A percentile compares a stretch with the other conserved stretches of the same genome.
Evolutionary conservation across 768 basidiomycete genomes (phyloP).

Genomic region (Solioccasus polychromus): DNA sequence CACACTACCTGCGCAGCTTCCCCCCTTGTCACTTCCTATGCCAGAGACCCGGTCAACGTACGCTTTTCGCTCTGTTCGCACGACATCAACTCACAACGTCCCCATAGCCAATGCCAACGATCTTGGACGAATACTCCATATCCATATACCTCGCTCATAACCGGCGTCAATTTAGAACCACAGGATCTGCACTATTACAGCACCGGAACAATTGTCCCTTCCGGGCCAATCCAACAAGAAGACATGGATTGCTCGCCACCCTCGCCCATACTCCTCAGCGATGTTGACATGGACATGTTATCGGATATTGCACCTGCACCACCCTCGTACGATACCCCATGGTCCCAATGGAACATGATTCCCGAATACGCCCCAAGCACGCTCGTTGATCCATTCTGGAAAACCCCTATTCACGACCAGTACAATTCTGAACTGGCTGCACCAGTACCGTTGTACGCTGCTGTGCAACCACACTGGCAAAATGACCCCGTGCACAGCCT

Average conservation of each 20-base stretch:
- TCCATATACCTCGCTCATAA: background rate
- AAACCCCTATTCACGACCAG: background rate
- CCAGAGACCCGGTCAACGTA: background rate
- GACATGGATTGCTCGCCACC: conserved; percentile 13
- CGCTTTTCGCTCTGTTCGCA: background rate
- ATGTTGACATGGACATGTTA: conserved; percentile 13
- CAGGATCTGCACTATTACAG: background rate
- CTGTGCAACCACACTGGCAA: background rate
- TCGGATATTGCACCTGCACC: background rate
- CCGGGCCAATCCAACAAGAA: conserved; percentile 1
- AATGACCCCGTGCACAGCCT: no score
- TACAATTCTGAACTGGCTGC: background rate
- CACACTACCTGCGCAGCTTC: background rate
- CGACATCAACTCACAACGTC: background rate
- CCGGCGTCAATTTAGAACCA: background rate
- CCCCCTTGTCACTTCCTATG: background rate
- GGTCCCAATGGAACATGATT: conserved; percentile 1
- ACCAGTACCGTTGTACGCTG: background rate
- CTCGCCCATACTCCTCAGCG: conserved; percentile 1
- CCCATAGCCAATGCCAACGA: background rate
- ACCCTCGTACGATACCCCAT: background rate
- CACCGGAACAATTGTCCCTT: background rate
- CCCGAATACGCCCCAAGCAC: background rate
- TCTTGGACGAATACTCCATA: background rate
- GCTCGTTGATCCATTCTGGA: background rate